These are phyloP conservation scores for Myxozyma geophila DNA, from an alignment of 805 yeast genomes.

Conservation along the genomic window DNA sequence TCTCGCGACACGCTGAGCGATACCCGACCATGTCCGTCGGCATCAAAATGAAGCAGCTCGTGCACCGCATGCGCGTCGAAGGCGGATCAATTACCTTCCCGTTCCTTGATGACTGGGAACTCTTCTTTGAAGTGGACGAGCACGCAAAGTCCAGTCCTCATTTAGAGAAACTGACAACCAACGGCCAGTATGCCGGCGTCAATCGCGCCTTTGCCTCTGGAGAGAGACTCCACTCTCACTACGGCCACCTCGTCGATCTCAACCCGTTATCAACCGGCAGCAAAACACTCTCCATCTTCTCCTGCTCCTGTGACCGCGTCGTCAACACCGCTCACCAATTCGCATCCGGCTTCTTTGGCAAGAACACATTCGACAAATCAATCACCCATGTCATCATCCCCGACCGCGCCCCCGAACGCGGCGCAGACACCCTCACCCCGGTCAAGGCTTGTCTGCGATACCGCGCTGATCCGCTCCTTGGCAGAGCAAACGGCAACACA, in stretches of 20 bases:
- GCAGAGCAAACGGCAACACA: conserved; percentile 14
- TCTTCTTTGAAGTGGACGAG: conserved; percentile 27
- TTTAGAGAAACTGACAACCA: conserved; percentile 27
- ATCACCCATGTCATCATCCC: conserved; percentile 28
- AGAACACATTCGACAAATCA: not conserved
- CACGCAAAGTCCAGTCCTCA: conserved; percentile 3
- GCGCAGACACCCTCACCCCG: conserved; percentile 36
- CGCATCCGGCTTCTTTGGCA: conserved; percentile 30
- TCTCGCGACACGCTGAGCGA: conserved; percentile 33
- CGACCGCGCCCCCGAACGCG: conserved; percentile 25
- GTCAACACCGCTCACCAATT: conserved; percentile 33
- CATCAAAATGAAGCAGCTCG: conserved; percentile 22
- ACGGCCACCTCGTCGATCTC: conserved; percentile 20
- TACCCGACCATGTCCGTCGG: conserved; percentile 32
- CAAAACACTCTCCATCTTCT: conserved; percentile 22
- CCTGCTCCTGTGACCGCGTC: conserved; percentile 34
- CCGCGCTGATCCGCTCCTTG: conserved; percentile 18
- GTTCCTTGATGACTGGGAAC: conserved; percentile 25
- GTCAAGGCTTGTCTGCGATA: conserved; percentile 29
- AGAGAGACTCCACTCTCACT: conserved; percentile 7
- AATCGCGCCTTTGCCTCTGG: conserved; percentile 20
- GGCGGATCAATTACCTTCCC: conserved; percentile 14
- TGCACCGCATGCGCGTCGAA: conserved; percentile 16
- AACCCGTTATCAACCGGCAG: not conserved
- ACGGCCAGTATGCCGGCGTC: conserved; percentile 26